Conservation (phyloP, 2,329 filamentous ascomycete species). For the Hypoxylon sp. region DNA sequence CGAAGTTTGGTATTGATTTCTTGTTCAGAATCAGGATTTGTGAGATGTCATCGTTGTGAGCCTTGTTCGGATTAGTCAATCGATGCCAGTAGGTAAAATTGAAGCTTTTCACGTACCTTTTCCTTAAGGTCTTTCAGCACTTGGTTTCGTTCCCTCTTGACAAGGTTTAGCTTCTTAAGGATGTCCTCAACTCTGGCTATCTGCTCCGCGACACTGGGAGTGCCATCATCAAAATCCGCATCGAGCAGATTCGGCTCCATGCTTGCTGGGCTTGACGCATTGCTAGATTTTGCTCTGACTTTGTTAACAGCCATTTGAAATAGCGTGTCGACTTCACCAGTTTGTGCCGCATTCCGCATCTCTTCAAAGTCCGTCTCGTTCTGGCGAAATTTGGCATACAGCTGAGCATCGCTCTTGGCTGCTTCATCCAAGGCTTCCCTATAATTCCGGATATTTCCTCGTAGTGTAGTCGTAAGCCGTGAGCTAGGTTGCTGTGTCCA, state of each 20-base stretch:
- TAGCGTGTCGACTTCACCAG: constrained; percentile 86
- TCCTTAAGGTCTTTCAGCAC: constrained; percentile 97
- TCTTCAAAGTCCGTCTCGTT: constrained; percentile 93
- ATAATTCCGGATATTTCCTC: constrained; percentile 89
- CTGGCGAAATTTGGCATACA: constrained; percentile 85
- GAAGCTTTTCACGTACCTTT: constrained; percentile 72
- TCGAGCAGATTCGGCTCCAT: constrained; percentile 86
- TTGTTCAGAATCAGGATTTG: constrained; percentile 98
- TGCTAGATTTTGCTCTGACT: constrained; percentile 74
- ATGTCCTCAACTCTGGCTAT: constrained; percentile 90
- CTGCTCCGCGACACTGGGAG: constrained; percentile 86
- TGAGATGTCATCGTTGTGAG: constrained; percentile 96
- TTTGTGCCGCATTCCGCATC: constrained; percentile 90
- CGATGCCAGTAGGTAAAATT: constrained; percentile 14
- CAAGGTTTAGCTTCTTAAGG: constrained; percentile 87
- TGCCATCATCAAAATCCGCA: constrained; percentile 86
- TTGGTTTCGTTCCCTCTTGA: constrained; percentile 92
- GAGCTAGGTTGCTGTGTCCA: constrained; percentile 98
- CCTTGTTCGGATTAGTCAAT: constrained; percentile 64
- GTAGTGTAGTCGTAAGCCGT: constrained; percentile 85
- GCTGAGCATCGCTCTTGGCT: constrained; percentile 83
- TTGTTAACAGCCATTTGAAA: constrained; percentile 90
- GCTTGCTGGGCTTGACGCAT: constrained; percentile 69
- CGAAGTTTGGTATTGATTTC: constrained; percentile 92
- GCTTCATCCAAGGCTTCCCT: constrained; percentile 91